A percentile compares a stretch with the other conserved stretches of the same genome.
Conservation (phyloP, 129 eudicot species). For the Pseudognaphalium luteoalbum region DNA sequence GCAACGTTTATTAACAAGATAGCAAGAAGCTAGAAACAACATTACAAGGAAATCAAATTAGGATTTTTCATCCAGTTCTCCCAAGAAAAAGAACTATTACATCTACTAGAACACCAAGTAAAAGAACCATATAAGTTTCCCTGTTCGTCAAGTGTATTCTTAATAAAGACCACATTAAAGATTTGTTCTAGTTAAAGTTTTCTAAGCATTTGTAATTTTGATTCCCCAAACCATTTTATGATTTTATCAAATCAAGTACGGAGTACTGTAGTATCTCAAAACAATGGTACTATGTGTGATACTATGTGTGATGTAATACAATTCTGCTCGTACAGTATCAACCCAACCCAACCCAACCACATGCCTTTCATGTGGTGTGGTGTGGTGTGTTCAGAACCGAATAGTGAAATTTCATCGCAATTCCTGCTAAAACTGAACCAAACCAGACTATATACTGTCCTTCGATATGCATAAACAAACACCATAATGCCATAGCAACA, state of each 20-base stretch:
- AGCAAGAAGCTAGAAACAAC: too few species aligned
- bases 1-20: too few species aligned
- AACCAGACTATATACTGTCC: background rate
- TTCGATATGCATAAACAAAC: conserved; percentile 3
- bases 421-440: conserved; percentile 5
- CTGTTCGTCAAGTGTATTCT: too few species aligned
- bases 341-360: background rate
- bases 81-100: too few species aligned
- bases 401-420: background rate
- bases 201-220: too few species aligned
- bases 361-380: background rate
- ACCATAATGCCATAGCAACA: conserved; percentile 15
- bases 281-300: background rate
- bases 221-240: too few species aligned
- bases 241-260: background rate
- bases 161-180: too few species aligned
- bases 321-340: background rate
- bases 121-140: too few species aligned
- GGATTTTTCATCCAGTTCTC: too few species aligned
- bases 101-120: too few species aligned
- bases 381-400: background rate
- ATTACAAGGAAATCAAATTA: too few species aligned
- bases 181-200: too few species aligned
- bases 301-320: background rate
- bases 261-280: background rate